These are phyloP conservation scores for Heracleum sosnowskyi DNA, from an alignment of 129 eudicot genomes.

Conservation along the genomic window DNA sequence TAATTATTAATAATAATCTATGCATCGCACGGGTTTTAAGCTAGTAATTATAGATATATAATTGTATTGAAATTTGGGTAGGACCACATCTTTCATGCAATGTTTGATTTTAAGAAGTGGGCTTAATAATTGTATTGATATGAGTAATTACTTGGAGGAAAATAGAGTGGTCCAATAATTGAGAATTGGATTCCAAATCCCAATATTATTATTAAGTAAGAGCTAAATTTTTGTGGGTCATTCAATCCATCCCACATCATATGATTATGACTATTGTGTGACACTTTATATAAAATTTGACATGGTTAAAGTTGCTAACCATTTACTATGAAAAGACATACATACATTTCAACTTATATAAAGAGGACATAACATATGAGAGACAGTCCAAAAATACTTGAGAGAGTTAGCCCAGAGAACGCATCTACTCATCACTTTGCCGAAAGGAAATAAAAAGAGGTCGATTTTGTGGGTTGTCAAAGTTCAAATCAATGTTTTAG, in stretches of 20 bases:
- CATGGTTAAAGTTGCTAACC: neutral
- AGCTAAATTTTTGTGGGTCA: neutral
- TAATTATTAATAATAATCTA: too few species aligned
- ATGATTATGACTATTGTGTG: neutral
- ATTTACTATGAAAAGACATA: neutral
- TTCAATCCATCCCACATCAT: neutral
- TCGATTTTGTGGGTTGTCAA: neutral
- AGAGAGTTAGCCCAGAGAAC: neutral
- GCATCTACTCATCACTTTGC: slow-evolving; percentile 1
- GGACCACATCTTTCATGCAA: neutral
- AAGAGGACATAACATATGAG: neutral
- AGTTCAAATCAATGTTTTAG: neutral
- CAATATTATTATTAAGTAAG: neutral
- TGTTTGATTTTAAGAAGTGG: neutral
- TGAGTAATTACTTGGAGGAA: neutral
- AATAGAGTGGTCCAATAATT: slow-evolving; percentile 4
- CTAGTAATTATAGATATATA: too few species aligned
- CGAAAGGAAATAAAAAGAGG: neutral
- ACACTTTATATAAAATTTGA: neutral
- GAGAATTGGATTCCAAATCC: neutral
- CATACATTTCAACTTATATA: neutral
- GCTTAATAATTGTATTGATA: neutral
- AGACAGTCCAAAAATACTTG: neutral
- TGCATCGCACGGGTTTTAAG: too few species aligned
- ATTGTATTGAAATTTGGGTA: too few species aligned